phyloP scores from a whole-genome alignment of 352 stramenopile species.

The Phytophthora uliginosa region DNA sequence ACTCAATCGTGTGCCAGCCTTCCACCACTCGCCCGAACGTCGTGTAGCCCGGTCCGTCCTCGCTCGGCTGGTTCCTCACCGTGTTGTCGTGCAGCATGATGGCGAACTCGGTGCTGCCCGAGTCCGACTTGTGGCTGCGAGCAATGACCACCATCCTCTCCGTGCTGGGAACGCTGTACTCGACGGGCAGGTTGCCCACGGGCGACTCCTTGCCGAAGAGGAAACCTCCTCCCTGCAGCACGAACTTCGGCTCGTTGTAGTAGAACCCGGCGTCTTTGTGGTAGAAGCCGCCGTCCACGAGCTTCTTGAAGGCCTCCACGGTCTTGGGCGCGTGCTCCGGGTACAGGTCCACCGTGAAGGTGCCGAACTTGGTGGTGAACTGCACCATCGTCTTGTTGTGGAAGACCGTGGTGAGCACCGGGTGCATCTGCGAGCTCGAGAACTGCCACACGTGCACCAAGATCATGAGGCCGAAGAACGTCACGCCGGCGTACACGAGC shows the following conservation, averaged over 20 bases:
- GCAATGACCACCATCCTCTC: constrained; percentile 89
- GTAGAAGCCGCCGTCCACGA: constrained; percentile 78
- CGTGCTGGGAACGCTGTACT: constrained; percentile 85
- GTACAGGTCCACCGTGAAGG: constrained; percentile 85
- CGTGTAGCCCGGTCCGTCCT: constrained; percentile 78
- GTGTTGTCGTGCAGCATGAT: constrained; percentile 91
- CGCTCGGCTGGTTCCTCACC: constrained; percentile 68
- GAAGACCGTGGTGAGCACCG: constrained; percentile 69
- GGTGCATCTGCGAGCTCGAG: constrained; percentile 47
- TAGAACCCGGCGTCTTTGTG: constrained; percentile 84
- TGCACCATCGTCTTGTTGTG: constrained; percentile 87
- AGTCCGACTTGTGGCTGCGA: constrained; percentile 71
- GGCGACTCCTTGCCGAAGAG: constrained; percentile 79
- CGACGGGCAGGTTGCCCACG: constrained; percentile 73
- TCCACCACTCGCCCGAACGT: constrained; percentile 82
- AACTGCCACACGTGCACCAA: constrained; percentile 77
- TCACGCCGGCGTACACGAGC: constrained; percentile 51
- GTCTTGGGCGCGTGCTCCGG: constrained; percentile 82
- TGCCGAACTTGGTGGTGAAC: constrained; percentile 81
- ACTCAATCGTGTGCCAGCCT: constrained; percentile 83
- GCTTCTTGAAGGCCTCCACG: constrained; percentile 75
- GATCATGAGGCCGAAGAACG: constrained; percentile 68
- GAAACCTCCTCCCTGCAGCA: constrained; percentile 83
- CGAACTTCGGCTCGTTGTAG: constrained; percentile 85
- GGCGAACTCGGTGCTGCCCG: constrained; percentile 85